phyloP scores from a whole-genome alignment of 2,329 filamentous ascomycete species.

The Colletotrichum godetiae region DNA sequence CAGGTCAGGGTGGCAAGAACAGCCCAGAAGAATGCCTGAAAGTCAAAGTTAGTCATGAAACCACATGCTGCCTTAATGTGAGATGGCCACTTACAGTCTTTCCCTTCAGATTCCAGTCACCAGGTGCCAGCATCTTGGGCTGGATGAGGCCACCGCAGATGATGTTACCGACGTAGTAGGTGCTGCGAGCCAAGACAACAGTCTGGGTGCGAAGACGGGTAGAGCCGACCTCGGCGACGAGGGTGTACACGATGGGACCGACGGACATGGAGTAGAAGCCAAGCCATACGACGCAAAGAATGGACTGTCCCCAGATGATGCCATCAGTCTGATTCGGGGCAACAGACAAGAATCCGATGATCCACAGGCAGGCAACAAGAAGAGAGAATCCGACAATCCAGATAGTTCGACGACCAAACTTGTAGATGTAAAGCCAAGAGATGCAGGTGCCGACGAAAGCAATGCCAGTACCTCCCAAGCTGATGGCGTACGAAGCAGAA shows the following conservation, averaged over 20 bases:
- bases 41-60: slow-evolving; percentile 20
- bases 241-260: slow-evolving; percentile 58
- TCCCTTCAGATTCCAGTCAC: slow-evolving; percentile 52
- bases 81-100: slow-evolving; percentile 44
- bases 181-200: slow-evolving; percentile 55
- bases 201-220: slow-evolving; percentile 60
- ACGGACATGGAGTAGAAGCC: slow-evolving; percentile 55
- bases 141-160: slow-evolving; percentile 52
- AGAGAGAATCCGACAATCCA: slow-evolving; percentile 52
- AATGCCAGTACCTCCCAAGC: slow-evolving; percentile 54
- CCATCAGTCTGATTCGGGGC: slow-evolving; percentile 47
- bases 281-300: slow-evolving; percentile 57
- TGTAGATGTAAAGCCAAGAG: slow-evolving; percentile 56
- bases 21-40: slow-evolving; percentile 56
- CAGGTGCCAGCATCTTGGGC: slow-evolving; percentile 51
- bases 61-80: slow-evolving; percentile 8
- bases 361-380: slow-evolving; percentile 53
- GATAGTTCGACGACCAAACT: slow-evolving; percentile 55
- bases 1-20: slow-evolving; percentile 49
- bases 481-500: slow-evolving; percentile 52
- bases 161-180: slow-evolving; percentile 55
- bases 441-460: slow-evolving; percentile 55
- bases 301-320: slow-evolving; percentile 53
- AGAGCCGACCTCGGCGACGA: slow-evolving; percentile 55
- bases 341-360: slow-evolving; percentile 55